Evolutionary conservation across 306 rosid species (phyloP).

Genomic region (Trichosanthes truncata): DNA sequence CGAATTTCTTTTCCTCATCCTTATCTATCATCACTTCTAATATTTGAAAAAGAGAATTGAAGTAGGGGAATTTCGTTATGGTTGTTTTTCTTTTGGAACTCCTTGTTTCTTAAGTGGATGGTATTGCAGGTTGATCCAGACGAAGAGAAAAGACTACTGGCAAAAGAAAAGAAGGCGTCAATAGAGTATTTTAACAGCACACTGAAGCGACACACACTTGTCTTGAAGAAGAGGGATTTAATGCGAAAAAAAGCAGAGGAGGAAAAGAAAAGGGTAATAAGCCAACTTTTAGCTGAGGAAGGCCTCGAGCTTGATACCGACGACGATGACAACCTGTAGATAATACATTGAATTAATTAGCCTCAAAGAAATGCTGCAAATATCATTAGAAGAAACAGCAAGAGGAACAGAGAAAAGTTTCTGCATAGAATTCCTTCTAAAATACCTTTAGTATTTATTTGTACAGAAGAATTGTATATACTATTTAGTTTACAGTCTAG

Average conservation of each 20-base stretch:
- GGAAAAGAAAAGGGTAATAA: conserved; percentile 49
- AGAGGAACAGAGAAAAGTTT: background rate
- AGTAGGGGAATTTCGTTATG: background rate
- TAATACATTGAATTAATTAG: conserved; percentile 8
- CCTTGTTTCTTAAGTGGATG: conserved; percentile 9
- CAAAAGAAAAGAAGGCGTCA: conserved; percentile 80
- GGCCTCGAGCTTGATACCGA: conserved; percentile 93
- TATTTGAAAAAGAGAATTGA: conserved; percentile 4
- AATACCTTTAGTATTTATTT: conserved; percentile 6
- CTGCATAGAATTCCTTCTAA: background rate
- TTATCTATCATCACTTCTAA: background rate
- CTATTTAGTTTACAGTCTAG: background rate
- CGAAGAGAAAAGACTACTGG: conserved; percentile 68
- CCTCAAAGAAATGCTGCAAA: conserved; percentile 6
- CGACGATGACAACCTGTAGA: conserved; percentile 39
- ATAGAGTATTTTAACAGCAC: conserved; percentile 61
- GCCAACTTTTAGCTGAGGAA: conserved; percentile 74
- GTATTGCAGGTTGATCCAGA: conserved; percentile 68
- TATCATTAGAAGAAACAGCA: conserved; percentile 8
- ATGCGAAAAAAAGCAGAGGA: conserved; percentile 76
- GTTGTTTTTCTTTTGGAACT: conserved; percentile 14
- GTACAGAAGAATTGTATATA: conserved; percentile 27
- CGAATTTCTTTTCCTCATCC: background rate
- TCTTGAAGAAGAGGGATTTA: conserved; percentile 76
- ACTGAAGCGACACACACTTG: conserved; percentile 67